phyloP scores from a whole-genome alignment of 345 rosid species.

The Microthlaspi erraticum region DNA sequence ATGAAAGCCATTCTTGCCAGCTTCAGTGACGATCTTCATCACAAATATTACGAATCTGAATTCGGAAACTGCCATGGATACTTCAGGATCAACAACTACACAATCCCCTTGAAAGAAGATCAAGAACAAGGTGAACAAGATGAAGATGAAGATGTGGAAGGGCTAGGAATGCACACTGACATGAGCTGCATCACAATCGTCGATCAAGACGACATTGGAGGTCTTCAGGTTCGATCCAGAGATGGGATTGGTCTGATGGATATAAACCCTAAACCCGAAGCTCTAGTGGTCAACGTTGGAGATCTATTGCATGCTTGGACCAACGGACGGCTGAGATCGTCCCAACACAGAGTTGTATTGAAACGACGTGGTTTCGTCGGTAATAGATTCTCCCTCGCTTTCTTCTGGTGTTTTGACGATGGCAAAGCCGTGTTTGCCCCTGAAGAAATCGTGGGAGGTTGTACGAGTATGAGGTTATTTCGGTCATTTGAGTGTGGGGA shows the following conservation, averaged over 20 bases:
- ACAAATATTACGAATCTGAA: conserved; percentile 55
- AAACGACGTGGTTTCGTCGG: conserved; percentile 34
- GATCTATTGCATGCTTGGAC: conserved; percentile 91
- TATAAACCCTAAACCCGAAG: conserved; percentile 56
- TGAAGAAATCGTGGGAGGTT: conserved; percentile 57
- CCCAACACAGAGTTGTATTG: conserved; percentile 73
- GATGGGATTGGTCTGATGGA: conserved; percentile 61
- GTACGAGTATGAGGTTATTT: conserved; percentile 54
- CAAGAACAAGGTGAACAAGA: background rate
- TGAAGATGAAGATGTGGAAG: conserved; percentile 54
- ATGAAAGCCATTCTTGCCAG: conserved; percentile 53
- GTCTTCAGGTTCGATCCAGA: conserved; percentile 72
- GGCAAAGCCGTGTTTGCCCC: conserved; percentile 66
- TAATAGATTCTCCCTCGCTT: conserved; percentile 67
- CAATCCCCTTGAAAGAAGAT: conserved; percentile 50
- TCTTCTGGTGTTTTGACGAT: conserved; percentile 81
- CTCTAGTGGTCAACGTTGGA: conserved; percentile 73
- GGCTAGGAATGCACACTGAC: conserved; percentile 86
- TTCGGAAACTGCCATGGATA: conserved; percentile 71
- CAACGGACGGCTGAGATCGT: conserved; percentile 73
- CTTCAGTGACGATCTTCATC: conserved; percentile 50
- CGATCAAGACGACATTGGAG: conserved; percentile 73
- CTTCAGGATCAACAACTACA: conserved; percentile 68
- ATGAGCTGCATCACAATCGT: conserved; percentile 87
- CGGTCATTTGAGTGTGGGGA: conserved; percentile 62